Evolutionary conservation across 2,329 filamentous ascomycete genomes (phyloP).

Genomic region (Dactylellina cionopaga): DNA sequence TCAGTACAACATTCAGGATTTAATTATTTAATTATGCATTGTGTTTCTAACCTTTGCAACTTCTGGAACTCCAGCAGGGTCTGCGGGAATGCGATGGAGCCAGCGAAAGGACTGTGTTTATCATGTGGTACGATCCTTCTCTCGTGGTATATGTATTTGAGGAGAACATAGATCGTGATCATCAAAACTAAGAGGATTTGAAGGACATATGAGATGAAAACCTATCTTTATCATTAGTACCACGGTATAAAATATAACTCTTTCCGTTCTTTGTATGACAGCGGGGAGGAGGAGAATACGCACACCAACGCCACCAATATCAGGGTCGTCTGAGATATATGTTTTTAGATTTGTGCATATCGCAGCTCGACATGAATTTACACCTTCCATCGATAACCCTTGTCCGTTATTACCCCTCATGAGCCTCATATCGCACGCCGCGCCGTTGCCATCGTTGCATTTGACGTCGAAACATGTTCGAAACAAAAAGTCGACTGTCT

Average conservation of each 20-base stretch:
- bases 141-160: constrained; percentile 39
- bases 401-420: constrained; percentile 11
- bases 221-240: not conserved
- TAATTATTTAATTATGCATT: not conserved
- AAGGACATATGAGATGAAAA: constrained; percentile 50
- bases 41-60: constrained; percentile 31
- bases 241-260: not conserved
- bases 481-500: constrained; percentile 15
- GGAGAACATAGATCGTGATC: constrained; percentile 47
- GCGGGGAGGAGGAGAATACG: not conserved
- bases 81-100: constrained; percentile 40
- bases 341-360: constrained; percentile 35
- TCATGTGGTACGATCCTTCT: constrained; percentile 25
- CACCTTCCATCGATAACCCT: constrained; percentile 5
- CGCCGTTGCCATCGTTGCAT: constrained; percentile 30
- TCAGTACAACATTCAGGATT: not conserved
- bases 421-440: constrained; percentile 4
- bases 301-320: constrained; percentile 49
- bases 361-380: constrained; percentile 18
- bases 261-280: not conserved
- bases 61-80: constrained; percentile 46
- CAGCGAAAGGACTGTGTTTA: constrained; percentile 36
- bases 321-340: constrained; percentile 43
- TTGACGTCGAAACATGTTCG: constrained; percentile 24
- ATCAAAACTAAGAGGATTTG: constrained; percentile 43